Evolutionary conservation across 176 grass and related monocot species (phyloP), one percentile per base, ranked within the genome.

Genomic region (Urochloa ruziziensis): DNA sequence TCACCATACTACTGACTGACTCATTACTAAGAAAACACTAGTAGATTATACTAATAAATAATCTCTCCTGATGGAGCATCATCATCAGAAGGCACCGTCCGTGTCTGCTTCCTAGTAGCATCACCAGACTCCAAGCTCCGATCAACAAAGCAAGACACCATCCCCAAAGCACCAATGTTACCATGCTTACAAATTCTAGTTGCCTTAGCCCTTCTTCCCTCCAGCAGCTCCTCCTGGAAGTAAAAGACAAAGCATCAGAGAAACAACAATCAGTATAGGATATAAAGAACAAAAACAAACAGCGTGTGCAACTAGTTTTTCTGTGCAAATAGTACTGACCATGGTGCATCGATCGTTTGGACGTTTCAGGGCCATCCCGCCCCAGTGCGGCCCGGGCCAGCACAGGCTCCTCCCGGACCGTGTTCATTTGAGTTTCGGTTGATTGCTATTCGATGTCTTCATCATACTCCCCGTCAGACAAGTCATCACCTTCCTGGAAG

Each of bases 391-490:
- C 46, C 28, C 1, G 37, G 84, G 87, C 87, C 80, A 89, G 70
- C 84, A 47, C 87, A 76, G 83, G 79, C 88, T 83, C 88, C 79
- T 63, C 57, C 79, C 68, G 84, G 64, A 86, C 83, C 83, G 4
- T 7, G 24, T 81, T 79, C 70, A 77, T 10, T 67, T 34, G 73
- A 51, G 57, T 17, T 75, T 84, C 34, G 17, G 62, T 75, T 92
- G 84, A 92, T 92, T 89, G 87, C 84, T 89, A 92, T 87, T 92
- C 87, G 2, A 43, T 73, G 51, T 84, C 70, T 77, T 92, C 84
- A 4, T 87, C 74, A 39, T 81, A 79, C 12, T 84, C 87, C 21
- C 85, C 87, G 0, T 87, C 84, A 66, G 39, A 60, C 54, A 89
- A n/a, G 28, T 86, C 86, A 1, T 75, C 43, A 46, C 43, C 90